Evolutionary conservation across 495 filamentous ascomycete genomes (phyloP), one percentile per base, ranked within the genome.

Genomic region (Trypethelium eluteriae): DNA sequence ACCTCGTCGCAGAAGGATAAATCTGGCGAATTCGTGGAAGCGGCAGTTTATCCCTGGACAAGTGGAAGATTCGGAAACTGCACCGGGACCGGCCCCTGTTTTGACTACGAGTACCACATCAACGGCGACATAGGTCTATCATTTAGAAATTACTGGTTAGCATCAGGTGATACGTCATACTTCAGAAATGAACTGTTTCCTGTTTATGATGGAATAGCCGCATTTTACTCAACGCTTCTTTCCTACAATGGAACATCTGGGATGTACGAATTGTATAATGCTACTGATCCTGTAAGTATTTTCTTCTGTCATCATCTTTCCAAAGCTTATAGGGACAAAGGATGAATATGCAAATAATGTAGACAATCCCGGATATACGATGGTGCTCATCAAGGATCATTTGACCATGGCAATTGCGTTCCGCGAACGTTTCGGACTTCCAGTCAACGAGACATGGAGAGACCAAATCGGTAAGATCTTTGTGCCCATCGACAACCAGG

Each of bases 331-430:
- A 18, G 47, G 50, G 7, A 38, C 11, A 10, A 65, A 84, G 77
- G 88, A 90, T 71, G 88, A 90, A 74, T 90, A 89, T 70, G 88
- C 88, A 5, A 92, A 92, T 70, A 79, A 85, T 39, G 74, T 89
- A 25, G 81, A 88, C 70, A 89, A 89, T 34, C 86, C 87, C 53
- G 89, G 86, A 35, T 92, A 84, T 71, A 92, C 89, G 1, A 89
- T 89, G 79, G 83, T 87, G 0, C 76, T 89, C 9, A 85, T 89
- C 65, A 65, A 84, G 78, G 41, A 77, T 80, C 71, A 88, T 82
- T 16, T 81, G 83, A 67, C 76, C 67, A 76, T 82, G 62, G 83
- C 86, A 10, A 87, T 87, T 68, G 44, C 70, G 3, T 83, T 88
- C 70, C 84, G 85, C 39, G 68, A 76, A 18, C 73, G 86, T 38